A percentile compares a stretch with the other conserved stretches of the same genome.
These are phyloP conservation scores for Mortierella sp. DNA, from an alignment of 371 early-diverging fungal species.

Conservation along the genomic window DNA sequence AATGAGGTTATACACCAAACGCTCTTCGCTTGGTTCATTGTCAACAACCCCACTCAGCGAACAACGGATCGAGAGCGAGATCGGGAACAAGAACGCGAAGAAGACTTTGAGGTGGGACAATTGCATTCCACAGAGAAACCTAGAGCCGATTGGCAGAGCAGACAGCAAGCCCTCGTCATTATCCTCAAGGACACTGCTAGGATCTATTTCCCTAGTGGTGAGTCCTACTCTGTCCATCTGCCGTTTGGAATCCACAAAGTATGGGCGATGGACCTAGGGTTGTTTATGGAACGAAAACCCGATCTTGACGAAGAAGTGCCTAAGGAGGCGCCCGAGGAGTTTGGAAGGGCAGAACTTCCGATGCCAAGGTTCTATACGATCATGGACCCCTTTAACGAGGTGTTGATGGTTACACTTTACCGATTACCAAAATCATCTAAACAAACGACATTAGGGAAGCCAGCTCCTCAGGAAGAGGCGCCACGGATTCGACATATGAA, in stretches of 20 bases:
- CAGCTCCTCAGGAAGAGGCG: constrained; percentile 8
- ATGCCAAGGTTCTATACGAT: constrained; percentile 44
- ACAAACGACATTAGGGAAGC: constrained; percentile 9
- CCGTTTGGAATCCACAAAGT: constrained; percentile 55
- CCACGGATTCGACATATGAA: constrained; percentile 29
- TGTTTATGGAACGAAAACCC: constrained; percentile 46
- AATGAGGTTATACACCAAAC: constrained; percentile 58
- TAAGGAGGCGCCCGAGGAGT: constrained; percentile 1
- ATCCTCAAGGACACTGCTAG: constrained; percentile 49
- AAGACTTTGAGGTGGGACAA: constrained; percentile 16
- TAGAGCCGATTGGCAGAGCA: constrained; percentile 20
- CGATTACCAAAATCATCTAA: constrained; percentile 14
- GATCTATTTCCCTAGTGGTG: constrained; percentile 57
- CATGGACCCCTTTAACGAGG: constrained; percentile 43
- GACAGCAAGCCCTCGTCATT: constrained; percentile 57
- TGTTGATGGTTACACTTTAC: constrained; percentile 27
- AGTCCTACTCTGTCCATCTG: constrained; percentile 38
- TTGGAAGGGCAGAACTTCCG: constrained; percentile 17
- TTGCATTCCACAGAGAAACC: constrained; percentile 19
- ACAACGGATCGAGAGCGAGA: constrained; percentile 20
- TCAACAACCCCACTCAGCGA: constrained; percentile 32
- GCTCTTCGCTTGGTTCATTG: constrained; percentile 64
- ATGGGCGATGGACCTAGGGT: constrained; percentile 59
- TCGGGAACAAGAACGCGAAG: constrained; percentile 21
- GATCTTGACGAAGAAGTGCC: constrained; percentile 12